Conservation (phyloP, 805 yeast genomes). For the Schwanniomyces yamadae region DNA sequence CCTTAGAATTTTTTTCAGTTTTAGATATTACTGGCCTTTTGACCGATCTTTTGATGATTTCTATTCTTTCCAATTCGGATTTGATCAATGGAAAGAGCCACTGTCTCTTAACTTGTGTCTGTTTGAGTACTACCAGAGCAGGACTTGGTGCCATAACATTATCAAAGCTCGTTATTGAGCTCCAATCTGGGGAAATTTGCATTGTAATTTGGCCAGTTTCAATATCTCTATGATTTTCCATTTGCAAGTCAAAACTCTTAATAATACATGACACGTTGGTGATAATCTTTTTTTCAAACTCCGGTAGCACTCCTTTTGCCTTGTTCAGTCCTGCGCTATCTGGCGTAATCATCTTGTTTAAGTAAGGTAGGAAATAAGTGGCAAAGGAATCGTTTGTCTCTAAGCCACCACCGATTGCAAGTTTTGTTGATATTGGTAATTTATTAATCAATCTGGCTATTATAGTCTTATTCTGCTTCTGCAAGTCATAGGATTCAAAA, state of each 20-base stretch:
- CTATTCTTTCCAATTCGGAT: slow-evolving; percentile 29
- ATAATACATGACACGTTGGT: slow-evolving; percentile 39
- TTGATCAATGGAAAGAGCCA: slow-evolving; percentile 38
- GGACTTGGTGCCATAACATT: slow-evolving; percentile 16
- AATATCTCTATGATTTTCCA: slow-evolving; percentile 37
- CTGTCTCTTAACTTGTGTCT: slow-evolving; percentile 27
- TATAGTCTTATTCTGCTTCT: slow-evolving; percentile 30
- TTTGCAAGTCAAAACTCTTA: slow-evolving; percentile 36
- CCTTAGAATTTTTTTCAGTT: slow-evolving; percentile 6
- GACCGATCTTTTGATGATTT: slow-evolving; percentile 8
- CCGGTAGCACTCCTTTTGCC: slow-evolving; percentile 13
- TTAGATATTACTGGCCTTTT: slow-evolving; percentile 8
- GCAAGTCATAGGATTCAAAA: slow-evolving; percentile 39
- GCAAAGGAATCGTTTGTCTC: slow-evolving; percentile 23
- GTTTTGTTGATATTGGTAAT: slow-evolving; percentile 26
- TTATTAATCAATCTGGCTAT: slow-evolving; percentile 28
- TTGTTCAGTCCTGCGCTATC: slow-evolving; percentile 22
- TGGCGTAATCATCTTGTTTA: slow-evolving; percentile 31
- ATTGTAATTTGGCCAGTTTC: slow-evolving; percentile 29
- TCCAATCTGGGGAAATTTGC: slow-evolving; percentile 37
- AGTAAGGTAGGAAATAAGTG: slow-evolving; percentile 33
- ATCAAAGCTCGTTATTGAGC: slow-evolving; percentile 26
- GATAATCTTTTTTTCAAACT: slow-evolving; percentile 29
- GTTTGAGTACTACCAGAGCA: slow-evolving; percentile 13
- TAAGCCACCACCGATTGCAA: slow-evolving; percentile 27